Evolutionary conservation across 2,329 filamentous ascomycete genomes (phyloP).

Genomic region (Cordyceps farinosa): DNA sequence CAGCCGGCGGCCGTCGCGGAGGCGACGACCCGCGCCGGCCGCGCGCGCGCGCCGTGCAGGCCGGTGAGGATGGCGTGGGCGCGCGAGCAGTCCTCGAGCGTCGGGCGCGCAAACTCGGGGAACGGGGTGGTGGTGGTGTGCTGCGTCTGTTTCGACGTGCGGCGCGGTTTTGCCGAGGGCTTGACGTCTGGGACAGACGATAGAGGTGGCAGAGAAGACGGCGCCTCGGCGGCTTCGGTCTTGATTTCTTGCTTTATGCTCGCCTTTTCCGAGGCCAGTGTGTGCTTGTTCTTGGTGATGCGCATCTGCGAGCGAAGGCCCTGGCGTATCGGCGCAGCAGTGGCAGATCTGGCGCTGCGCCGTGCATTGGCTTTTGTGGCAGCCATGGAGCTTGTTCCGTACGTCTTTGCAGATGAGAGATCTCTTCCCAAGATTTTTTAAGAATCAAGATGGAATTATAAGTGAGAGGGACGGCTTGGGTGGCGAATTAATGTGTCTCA

Average conservation of each 20-base stretch:
- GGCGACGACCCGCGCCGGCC: constrained; percentile 59
- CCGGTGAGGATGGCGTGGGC: constrained; percentile 63
- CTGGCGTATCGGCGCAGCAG: background rate
- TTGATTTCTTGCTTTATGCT: constrained; percentile 1
- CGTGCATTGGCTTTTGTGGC: background rate
- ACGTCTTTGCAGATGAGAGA: background rate
- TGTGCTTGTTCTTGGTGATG: constrained; percentile 12
- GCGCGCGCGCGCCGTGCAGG: constrained; percentile 60
- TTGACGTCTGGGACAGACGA: background rate
- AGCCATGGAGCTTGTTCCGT: background rate
- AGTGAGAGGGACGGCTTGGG: background rate
- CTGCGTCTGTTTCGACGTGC: constrained; percentile 7
- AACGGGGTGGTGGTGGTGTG: constrained; percentile 51
- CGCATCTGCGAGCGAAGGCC: constrained; percentile 16
- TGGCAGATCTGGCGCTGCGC: background rate
- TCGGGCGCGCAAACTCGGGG: constrained; percentile 63
- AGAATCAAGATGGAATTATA: background rate
- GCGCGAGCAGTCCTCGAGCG: constrained; percentile 61
- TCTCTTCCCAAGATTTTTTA: background rate
- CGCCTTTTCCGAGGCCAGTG: background rate
- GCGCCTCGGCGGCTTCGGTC: background rate
- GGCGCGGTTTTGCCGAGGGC: background rate
- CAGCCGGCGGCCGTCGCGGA: constrained; percentile 63
- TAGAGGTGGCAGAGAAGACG: background rate
- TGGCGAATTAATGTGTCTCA: background rate